A percentile compares a stretch with the other conserved stretches of the same genome.
Conservation (phyloP, 2,329 filamentous ascomycete species). For the Emergomyces africanus region DNA sequence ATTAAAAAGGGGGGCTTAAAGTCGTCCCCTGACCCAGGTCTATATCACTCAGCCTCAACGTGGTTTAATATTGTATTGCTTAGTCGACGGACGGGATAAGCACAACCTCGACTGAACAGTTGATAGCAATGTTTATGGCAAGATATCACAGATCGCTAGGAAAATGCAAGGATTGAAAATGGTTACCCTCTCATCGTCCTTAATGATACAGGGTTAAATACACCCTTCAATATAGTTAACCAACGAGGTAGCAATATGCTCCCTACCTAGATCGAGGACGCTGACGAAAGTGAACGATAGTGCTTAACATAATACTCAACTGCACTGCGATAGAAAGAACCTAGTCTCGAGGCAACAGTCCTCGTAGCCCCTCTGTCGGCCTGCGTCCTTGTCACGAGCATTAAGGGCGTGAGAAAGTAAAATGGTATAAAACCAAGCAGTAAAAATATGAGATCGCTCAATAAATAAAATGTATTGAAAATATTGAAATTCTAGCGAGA, state of each 20-base stretch:
- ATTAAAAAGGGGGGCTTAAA: too few relatives aligned
- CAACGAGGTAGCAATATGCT: too few relatives aligned
- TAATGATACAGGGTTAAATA: constrained; percentile 40
- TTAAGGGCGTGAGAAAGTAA: background rate
- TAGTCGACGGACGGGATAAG: background rate
- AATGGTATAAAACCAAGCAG: background rate
- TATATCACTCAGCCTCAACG: too few relatives aligned
- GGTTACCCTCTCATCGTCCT: constrained; percentile 56
- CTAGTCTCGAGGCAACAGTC: background rate
- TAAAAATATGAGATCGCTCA: background rate
- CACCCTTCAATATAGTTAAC: background rate
- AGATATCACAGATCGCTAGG: background rate
- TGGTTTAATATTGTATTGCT: too few relatives aligned
- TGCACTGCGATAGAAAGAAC: too few relatives aligned
- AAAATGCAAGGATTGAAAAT: constrained; percentile 40
- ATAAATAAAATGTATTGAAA: background rate
- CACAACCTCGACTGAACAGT: background rate
- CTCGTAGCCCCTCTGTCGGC: background rate
- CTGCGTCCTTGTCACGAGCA: background rate
- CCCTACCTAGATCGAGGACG: too few relatives aligned
- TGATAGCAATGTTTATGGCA: background rate
- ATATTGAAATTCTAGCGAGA: background rate
- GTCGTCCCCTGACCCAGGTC: background rate
- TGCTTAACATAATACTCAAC: too few relatives aligned
- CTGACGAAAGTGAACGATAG: background rate